Evolutionary conservation across 2,329 filamentous ascomycete genomes (phyloP), one percentile per base, ranked within the genome.

Genomic region (Xylaria digitata): DNA sequence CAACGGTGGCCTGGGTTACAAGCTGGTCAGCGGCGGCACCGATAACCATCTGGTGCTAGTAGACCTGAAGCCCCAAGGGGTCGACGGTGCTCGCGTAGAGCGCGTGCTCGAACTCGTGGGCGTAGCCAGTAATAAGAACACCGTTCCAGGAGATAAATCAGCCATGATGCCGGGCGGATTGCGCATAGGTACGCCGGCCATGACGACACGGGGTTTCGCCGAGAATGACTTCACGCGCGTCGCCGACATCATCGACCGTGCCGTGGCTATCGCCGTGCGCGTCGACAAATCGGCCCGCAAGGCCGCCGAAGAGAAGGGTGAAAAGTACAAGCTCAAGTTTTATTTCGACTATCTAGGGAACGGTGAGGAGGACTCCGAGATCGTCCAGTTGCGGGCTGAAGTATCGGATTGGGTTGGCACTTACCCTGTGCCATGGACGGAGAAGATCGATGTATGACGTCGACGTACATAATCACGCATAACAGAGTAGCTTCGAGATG

Each of bases 71-170:
- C 89, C 92, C 43, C 92, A 96, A 78, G 86, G 86, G 65, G 89
- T 99, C 68, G 96, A 99, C 77, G 94, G 94, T 72, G 91, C 92
- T 26, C 90, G 94, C 60, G 93, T 97, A 15, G 94, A 97, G 83
- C 90, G 93, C 53, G 90, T 97, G 17, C 87, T 97, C 26, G 94
- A 97, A 79, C 88, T 97, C 53, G 93, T 96, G 72, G 95, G 95
- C 74, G 95, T 98, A 59, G 96, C 96, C n/a, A 92, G 92, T 78
- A 99, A 99, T 86, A 99, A 99, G 87, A 99, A 99, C 84, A 97
- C 96, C 7, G 95, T 97, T 0, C 96, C 96, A 0, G 96, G 95
- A 49, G 96, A 99, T 82, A 93, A 91, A 78, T 97, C 94, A 0
- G 96, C 96, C 0, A 87, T 99, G 77, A 93, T 95, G 71, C 96